Evolutionary conservation across 495 filamentous ascomycete species (phyloP).

Genomic region (Acidiella bohemica): DNA sequence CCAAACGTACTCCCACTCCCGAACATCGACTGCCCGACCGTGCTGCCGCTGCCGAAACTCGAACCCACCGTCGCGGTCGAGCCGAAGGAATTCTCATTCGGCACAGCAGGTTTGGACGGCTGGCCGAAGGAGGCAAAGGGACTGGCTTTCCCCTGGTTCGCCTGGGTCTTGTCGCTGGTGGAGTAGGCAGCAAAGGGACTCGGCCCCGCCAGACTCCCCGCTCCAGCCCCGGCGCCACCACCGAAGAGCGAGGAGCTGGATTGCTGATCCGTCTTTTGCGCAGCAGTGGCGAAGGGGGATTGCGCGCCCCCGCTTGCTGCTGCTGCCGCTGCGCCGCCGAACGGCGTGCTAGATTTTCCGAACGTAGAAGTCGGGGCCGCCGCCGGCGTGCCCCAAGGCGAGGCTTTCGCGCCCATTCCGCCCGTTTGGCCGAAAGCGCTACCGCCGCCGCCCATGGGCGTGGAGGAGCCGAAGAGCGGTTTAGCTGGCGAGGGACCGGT

Average conservation of each 20-base stretch:
- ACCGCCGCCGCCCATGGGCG: slow-evolving; percentile 3
- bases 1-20: slow-evolving; percentile 17
- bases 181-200: slow-evolving; percentile 8
- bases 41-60: slow-evolving; percentile 17
- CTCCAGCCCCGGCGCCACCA: neutral
- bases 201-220: neutral
- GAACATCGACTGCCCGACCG: slow-evolving; percentile 9
- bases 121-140: slow-evolving; percentile 4
- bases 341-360: slow-evolving; percentile 13
- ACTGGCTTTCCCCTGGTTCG: too few species aligned
- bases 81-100: slow-evolving; percentile 25
- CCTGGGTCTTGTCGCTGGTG: too few species aligned
- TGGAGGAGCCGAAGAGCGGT: slow-evolving; percentile 14
- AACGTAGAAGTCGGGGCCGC: neutral
- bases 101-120: slow-evolving; percentile 10
- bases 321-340: slow-evolving; percentile 11
- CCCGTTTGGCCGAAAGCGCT: slow-evolving; percentile 18
- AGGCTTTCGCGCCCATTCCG: slow-evolving; percentile 15
- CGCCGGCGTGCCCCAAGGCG: slow-evolving; percentile 16
- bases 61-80: slow-evolving; percentile 30
- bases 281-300: slow-evolving; percentile 15
- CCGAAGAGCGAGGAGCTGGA: slow-evolving; percentile 3
- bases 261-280: too few species aligned
- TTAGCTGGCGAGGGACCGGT: slow-evolving; percentile 6
- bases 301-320: too few species aligned